These are phyloP conservation scores for Crithidia fasciculata DNA, from an alignment of 208 protist genomes.

Conservation along the genomic window DNA sequence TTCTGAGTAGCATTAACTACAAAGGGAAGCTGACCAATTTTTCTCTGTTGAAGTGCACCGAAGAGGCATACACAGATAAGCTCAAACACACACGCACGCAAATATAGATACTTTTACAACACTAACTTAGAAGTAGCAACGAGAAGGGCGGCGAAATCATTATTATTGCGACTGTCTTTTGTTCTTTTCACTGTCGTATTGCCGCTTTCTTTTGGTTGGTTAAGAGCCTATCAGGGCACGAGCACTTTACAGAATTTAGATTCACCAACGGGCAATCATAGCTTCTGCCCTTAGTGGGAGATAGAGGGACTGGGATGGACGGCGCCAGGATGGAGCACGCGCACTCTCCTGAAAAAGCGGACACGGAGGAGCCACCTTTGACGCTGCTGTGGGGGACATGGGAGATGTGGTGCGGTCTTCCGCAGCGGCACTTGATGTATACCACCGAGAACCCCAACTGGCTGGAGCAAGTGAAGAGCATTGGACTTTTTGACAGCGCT, in stretches of 20 bases:
- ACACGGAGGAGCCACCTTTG: constrained; percentile 34
- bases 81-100: neutral
- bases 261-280: no score
- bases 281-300: no score
- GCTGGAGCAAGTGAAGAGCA: constrained; percentile 81
- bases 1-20: neutral
- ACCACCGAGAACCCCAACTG: constrained; percentile 51
- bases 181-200: neutral
- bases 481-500: constrained; percentile 88
- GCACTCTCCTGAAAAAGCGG: constrained; percentile 2
- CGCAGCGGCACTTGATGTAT: constrained; percentile 21
- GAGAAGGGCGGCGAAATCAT: neutral
- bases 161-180: neutral
- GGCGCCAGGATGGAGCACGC: no score
- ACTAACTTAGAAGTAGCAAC: neutral
- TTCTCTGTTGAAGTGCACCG: neutral
- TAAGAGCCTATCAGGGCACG: no score
- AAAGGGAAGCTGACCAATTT: neutral
- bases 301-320: neutral
- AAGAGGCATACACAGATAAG: neutral
- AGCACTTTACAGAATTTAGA: no score
- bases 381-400: constrained; percentile 91
- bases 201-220: no score
- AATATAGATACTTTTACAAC: neutral
- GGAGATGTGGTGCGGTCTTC: constrained; percentile 89